Base-by-base conservation (phyloP, 768 basidiomycete genomes). In the Mycena floridula region DNA sequence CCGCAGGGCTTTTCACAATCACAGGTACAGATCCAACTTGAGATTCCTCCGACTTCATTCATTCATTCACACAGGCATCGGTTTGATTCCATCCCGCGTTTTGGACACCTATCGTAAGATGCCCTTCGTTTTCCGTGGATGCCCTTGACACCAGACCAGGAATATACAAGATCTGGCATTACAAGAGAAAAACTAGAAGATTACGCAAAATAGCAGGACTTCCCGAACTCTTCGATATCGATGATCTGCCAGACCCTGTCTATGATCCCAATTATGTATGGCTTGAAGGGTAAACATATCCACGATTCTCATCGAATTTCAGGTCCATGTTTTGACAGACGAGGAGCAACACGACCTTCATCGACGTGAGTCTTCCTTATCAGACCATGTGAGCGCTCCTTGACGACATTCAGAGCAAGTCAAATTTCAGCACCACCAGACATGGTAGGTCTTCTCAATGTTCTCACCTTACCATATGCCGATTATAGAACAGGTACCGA, bases 221-320 rank as follows among this genome's bases (percentile, higher is more conserved):
- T 9, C 84, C 85, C 1, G 74, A 77, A 45, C 64, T 90, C 3
- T 81, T 77, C 40, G 85, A 92, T 55, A 68, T 71, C 8, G 84
- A 92, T 53, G 89, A 92, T 58, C 63, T 91, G 3, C 89, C 89
- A 1, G 89, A 94, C 56, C 89, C 89, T 0, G 59, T 61, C 1
- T 82, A 78, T 51, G 83, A 86, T 56, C 73, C 74, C 4, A 81
- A 84, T 53, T 84, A 83, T 53, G 76, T 82, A 2, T n/a, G n/a
- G n/a, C n/a, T n/a, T n/a, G n/a, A n/a, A n/a, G n/a, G n/a, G n/a
- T n/a, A n/a, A n/a, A n/a, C n/a, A n/a, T n/a, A n/a, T n/a, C n/a
- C n/a, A n/a, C n/a, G n/a, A n/a, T n/a, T n/a, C n/a, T n/a, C n/a
- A n/a, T n/a, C n/a, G n/a, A n/a, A n/a, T n/a, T n/a, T n/a, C n/a